Base-by-base conservation (phyloP, 148 eudicot species). In the Rhododendron molle region DNA sequence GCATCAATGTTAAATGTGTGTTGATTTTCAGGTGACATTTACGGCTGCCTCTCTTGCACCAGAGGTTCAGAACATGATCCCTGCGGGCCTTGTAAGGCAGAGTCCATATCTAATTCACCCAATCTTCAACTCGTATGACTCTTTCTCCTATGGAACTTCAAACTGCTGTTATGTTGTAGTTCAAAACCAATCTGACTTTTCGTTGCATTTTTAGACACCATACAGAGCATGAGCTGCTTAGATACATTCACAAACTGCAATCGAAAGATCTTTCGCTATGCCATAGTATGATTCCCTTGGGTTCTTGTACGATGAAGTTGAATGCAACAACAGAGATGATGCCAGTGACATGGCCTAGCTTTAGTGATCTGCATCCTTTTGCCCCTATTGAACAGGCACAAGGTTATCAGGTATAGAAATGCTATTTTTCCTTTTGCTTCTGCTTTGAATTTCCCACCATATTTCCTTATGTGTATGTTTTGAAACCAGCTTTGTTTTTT, bases 241-340 rank as follows among this genome's bases (percentile, higher is more conserved):
- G 98, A 86, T 96, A 96, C 92, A 87, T 95, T 83, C 90, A 92
- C 82, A 96, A 82, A 86, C 86, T 96, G 81, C 99, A 96, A 86
- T 87, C 99, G 49, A 96, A 92, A 88, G 99, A 96, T 89, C 94
- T 96, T 82, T 96, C 99, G 20, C 89, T 96, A 67, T 96, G 99
- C 96, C 99, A 96, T 88, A 96, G 99, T 83, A 96, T 96, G 99
- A 96, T 96, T 84, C 99, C 99, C 12, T 85, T 96, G 87, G 99
- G 99, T 87, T 96, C 99, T 89, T 96, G 99, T 86, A 96, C 99
- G 1, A 96, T 96, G 99, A 96, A 96, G 92, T 86, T 96, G 92
- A 96, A 96, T 86, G 99, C 99, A 82, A 95, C 98, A 83, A 92
- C 98, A 83, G 99, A 96, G 85, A 96, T 96, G 98, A 96, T 96